phyloP scores from a whole-genome alignment of 2,329 filamentous ascomycete species.

The Cladosporium sp. region DNA sequence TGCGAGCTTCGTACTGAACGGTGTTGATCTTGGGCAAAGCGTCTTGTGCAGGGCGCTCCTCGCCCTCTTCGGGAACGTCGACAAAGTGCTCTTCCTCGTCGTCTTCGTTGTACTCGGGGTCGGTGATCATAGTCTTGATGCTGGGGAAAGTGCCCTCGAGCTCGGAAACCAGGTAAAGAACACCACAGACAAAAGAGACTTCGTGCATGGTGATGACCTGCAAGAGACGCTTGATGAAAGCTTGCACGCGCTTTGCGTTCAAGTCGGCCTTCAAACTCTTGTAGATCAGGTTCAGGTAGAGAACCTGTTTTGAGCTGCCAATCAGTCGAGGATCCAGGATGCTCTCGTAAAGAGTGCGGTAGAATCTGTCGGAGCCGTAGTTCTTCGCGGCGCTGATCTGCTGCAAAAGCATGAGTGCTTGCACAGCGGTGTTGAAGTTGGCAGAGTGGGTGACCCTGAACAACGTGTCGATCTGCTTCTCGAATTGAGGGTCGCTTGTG shows the following conservation, averaged over 20 bases:
- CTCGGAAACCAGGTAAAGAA: slow-evolving; percentile 86
- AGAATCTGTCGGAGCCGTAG: slow-evolving; percentile 84
- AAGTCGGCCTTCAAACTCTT: slow-evolving; percentile 84
- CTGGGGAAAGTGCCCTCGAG: slow-evolving; percentile 77
- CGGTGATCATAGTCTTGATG: slow-evolving; percentile 73
- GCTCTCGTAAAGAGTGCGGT: slow-evolving; percentile 92
- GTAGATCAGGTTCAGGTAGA: slow-evolving; percentile 91
- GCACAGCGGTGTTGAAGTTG: slow-evolving; percentile 98
- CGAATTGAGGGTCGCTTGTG: slow-evolving; percentile 75
- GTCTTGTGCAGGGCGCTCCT: slow-evolving; percentile 40
- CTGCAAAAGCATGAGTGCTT: slow-evolving; percentile 91
- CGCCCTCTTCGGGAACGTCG: slow-evolving; percentile 61
- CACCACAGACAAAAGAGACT: slow-evolving; percentile 85
- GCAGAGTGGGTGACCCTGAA: slow-evolving; percentile 96
- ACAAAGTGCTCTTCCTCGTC: slow-evolving; percentile 63
- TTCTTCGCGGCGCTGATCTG: slow-evolving; percentile 82
- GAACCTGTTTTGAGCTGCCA: slow-evolving; percentile 88
- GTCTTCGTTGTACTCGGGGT: slow-evolving; percentile 71
- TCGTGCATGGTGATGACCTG: slow-evolving; percentile 88
- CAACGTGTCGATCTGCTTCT: slow-evolving; percentile 87
- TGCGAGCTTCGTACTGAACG: slow-evolving; percentile 74
- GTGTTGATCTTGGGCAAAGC: slow-evolving; percentile 17
- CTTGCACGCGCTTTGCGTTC: slow-evolving; percentile 89
- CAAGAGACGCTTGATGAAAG: slow-evolving; percentile 89
- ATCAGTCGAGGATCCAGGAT: slow-evolving; percentile 85